phyloP scores from a whole-genome alignment of 441 rosid genomes.

The Flueggea neowawraea region DNA sequence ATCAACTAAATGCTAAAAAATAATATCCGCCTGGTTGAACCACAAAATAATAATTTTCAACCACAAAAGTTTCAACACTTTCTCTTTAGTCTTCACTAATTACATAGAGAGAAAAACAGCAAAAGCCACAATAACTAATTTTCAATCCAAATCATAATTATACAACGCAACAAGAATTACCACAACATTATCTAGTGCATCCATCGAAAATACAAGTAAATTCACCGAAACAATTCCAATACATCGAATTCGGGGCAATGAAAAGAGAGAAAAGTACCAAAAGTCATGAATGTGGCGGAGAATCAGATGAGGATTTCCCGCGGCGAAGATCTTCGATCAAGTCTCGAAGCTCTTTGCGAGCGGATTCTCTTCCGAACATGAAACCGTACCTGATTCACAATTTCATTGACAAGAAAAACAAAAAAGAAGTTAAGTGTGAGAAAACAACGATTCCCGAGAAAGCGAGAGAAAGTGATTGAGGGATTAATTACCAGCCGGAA shows the following conservation, averaged over 20 bases:
- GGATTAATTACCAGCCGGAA: conserved; percentile 46
- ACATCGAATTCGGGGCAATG: neutral
- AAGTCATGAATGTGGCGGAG: conserved; percentile 31
- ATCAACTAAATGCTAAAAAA: no score
- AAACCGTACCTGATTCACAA: conserved; percentile 67
- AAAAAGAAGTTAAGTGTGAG: neutral
- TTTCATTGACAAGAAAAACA: neutral
- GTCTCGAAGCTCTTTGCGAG: conserved; percentile 71
- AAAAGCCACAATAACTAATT: no score
- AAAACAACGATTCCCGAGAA: neutral
- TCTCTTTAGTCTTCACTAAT: no score
- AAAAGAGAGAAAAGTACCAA: neutral
- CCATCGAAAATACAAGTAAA: no score
- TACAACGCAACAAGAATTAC: no score
- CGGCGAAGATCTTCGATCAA: conserved; percentile 70
- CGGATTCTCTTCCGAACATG: conserved; percentile 90
- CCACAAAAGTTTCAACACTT: no score
- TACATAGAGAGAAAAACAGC: no score
- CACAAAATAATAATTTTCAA: no score
- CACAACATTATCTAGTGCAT: no score
- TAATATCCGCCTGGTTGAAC: no score
- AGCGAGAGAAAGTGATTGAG: neutral
- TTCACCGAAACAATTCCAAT: no score
- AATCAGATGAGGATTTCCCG: conserved; percentile 26
- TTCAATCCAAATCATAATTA: no score